These are phyloP conservation scores for Ascosphaera pollenicola DNA, from an alignment of 2,329 filamentous ascomycete genomes.

Conservation along the genomic window DNA sequence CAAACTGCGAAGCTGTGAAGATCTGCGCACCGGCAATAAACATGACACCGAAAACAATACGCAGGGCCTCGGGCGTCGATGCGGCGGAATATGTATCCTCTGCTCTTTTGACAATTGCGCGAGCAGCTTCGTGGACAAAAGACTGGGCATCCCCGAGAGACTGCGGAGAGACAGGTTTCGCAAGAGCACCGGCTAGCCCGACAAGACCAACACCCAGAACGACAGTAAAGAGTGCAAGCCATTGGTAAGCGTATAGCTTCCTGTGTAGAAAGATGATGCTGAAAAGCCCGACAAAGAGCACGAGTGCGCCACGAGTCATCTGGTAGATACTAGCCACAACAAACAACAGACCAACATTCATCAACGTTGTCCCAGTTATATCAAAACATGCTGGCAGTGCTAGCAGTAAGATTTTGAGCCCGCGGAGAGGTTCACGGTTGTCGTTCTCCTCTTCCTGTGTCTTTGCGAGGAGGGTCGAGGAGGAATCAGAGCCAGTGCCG, in stretches of 20 bases:
- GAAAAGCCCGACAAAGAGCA: slow-evolving; percentile 89
- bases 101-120: slow-evolving; percentile 17
- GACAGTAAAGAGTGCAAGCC: slow-evolving; percentile 70
- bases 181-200: slow-evolving; percentile 69
- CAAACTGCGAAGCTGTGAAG: slow-evolving; percentile 92
- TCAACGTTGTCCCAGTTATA: slow-evolving; percentile 83
- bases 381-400: slow-evolving; percentile 80
- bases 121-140: slow-evolving; percentile 10
- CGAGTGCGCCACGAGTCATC: slow-evolving; percentile 88
- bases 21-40: slow-evolving; percentile 89
- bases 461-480: slow-evolving; percentile 28
- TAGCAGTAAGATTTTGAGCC: slow-evolving; percentile 50
- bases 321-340: slow-evolving; percentile 95
- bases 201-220: slow-evolving; percentile 76
- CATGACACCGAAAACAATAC: slow-evolving; percentile 61
- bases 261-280: slow-evolving; percentile 76
- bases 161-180: slow-evolving; percentile 31
- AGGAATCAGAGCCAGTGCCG: slow-evolving; percentile 18
- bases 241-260: slow-evolving; percentile 69
- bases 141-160: slow-evolving; percentile 11
- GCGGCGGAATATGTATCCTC: slow-evolving; percentile 21
- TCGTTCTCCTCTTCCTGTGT: slow-evolving; percentile 8
- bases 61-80: slow-evolving; percentile 33
- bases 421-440: slow-evolving; percentile 27
- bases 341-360: slow-evolving; percentile 89